phyloP scores from a whole-genome alignment of 2,329 filamentous ascomycete genomes.

The Huntiella savannae region DNA sequence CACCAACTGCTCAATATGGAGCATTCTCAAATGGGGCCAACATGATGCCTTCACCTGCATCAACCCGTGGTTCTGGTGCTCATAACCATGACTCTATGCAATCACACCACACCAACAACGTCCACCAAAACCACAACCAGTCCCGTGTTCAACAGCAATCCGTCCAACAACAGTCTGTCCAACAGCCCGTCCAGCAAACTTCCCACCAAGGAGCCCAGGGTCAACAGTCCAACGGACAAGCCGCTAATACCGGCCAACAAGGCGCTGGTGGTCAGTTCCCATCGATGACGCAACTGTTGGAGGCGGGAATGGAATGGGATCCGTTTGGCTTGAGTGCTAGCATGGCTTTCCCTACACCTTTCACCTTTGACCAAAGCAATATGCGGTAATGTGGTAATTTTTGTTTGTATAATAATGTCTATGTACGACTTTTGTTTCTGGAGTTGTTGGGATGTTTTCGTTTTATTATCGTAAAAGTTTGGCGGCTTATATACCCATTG shows the following conservation, averaged over 20 bases:
- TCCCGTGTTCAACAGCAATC: slow-evolving; percentile 13
- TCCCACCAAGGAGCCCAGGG: slow-evolving; percentile 11
- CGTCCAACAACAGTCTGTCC: slow-evolving; percentile 13
- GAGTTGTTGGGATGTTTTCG: too few relatives aligned
- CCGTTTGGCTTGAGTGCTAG: slow-evolving; percentile 84
- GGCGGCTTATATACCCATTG: too few relatives aligned
- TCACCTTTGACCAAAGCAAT: slow-evolving; percentile 49
- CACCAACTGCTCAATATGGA: slow-evolving; percentile 45
- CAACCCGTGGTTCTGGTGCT: slow-evolving; percentile 22
- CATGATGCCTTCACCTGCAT: slow-evolving; percentile 26
- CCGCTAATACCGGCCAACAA: slow-evolving; percentile 11
- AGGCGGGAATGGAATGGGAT: slow-evolving; percentile 78
- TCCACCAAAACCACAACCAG: slow-evolving; percentile 18
- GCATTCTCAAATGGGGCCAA: slow-evolving; percentile 16
- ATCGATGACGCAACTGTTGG: slow-evolving; percentile 43
- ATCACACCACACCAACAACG: slow-evolving; percentile 18
- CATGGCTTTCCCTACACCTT: slow-evolving; percentile 83
- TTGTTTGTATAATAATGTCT: too few relatives aligned
- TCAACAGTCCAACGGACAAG: slow-evolving; percentile 13
- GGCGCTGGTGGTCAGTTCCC: slow-evolving; percentile 28
- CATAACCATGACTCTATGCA: neutral
- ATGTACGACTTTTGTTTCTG: too few relatives aligned
- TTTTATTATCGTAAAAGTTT: too few relatives aligned
- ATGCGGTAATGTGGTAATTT: slow-evolving; percentile 21
- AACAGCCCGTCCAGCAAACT: slow-evolving; percentile 17